Base-by-base conservation (phyloP, 1,284 basidiomycete species). In the Leccinum fuscescens region DNA sequence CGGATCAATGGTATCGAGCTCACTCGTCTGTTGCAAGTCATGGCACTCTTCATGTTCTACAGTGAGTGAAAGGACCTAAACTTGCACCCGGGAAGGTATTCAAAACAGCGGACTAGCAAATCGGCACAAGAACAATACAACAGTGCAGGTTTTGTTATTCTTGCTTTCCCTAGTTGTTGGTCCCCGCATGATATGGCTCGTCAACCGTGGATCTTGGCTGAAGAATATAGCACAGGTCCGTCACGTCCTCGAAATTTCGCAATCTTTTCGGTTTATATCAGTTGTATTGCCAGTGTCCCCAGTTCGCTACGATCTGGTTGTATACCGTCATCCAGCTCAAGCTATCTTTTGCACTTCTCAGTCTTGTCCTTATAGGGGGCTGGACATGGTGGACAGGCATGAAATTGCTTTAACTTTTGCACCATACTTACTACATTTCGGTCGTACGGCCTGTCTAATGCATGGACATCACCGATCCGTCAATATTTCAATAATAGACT, bases 31-130 rank as follows among this genome's bases (percentile, higher is more conserved):
- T 29, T 20, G 14, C 33, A 64, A 91, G 90, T 91, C 62, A 74
- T 93, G 61, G 82, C 83, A 0, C 58, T 89, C 24, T 89, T 91
- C 72, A 82, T 92, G 61, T 92, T 92, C 72, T 92, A 90, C 70
- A 87, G 91, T 90, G 67, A 68, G 89, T 66, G 31, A 3, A 6
- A 39, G 20, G 15, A 29, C 31, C 29, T 17, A 49, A 20, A 20
- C 11, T 49, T 50, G 8, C 14, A 33, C 57, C 55, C 54, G 44
- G 33, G 31, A 15, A 14, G 49, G 27, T 31, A 53, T 52, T 55
- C 58, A 59, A 60, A 60, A 56, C 11, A 27, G 48, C 22, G 51
- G 29, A 59, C 12, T 64, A 92, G 90, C 86, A 6, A 82, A 77
- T 59, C 80, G 90, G 27, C 80, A 90, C 68, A 92, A 90, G 71